A percentile compares a stretch with the other conserved stretches of the same genome.
Evolutionary conservation across 352 stramenopile genomes (phyloP).

Genomic region (Phytophthora tentaculata): DNA sequence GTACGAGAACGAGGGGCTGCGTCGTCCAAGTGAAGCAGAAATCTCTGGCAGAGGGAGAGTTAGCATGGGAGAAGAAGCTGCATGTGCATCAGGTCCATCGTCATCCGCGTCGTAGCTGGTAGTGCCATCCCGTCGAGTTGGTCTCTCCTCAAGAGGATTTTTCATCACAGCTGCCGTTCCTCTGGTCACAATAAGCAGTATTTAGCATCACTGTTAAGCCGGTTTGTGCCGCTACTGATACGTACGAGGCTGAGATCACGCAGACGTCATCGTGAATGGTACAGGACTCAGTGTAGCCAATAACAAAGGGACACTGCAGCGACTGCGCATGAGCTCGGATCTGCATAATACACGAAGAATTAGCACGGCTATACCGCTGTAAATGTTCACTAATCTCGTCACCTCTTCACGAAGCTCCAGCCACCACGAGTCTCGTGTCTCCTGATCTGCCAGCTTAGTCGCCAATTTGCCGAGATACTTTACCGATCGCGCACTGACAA

Average conservation of each 20-base stretch:
- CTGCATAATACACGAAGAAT: conserved; percentile 29
- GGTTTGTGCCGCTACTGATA: conserved; percentile 2
- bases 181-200: conserved; percentile 28
- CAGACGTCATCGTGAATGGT: conserved; percentile 98
- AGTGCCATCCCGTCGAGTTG: conserved; percentile 37
- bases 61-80: conserved; percentile 45
- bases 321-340: conserved; percentile 96
- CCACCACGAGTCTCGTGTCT: conserved; percentile 98
- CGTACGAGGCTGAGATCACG: conserved; percentile 96
- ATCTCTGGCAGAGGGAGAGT: conserved; percentile 41
- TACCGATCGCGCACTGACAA: conserved; percentile 87
- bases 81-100: conserved; percentile 39
- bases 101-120: conserved; percentile 53
- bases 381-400: too few species aligned
- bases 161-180: conserved; percentile 83
- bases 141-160: conserved; percentile 58
- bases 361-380: too few species aligned
- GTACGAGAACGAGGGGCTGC: conserved; percentile 58
- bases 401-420: conserved; percentile 96
- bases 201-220: neutral
- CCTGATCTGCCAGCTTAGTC: conserved; percentile 96
- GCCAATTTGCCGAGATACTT: conserved; percentile 93
- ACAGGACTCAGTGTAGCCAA: conserved; percentile 96
- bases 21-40: conserved; percentile 41
- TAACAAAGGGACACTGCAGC: conserved; percentile 96